Conservation (phyloP, 2,329 filamentous ascomycete genomes). For the Magnaporthales sp. region DNA sequence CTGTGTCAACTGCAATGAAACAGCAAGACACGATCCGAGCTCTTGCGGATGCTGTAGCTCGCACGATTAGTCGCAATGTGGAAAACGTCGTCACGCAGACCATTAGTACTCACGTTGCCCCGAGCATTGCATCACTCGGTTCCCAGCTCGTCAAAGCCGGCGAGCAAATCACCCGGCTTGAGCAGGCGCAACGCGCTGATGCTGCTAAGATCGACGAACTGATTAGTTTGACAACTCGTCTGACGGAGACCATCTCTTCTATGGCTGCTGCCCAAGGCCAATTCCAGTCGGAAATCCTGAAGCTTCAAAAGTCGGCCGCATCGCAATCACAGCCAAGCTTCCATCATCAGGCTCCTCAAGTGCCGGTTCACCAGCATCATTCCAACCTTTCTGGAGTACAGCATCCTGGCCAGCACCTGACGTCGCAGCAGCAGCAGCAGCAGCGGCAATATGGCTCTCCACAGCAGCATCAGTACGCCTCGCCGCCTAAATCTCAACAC, state of each 20-base stretch:
- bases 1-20: slow-evolving; percentile 59
- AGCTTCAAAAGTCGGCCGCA: slow-evolving; percentile 29
- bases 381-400: slow-evolving; percentile 8
- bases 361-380: slow-evolving; percentile 12
- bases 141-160: slow-evolving; percentile 53
- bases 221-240: slow-evolving; percentile 54
- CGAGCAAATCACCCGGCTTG: slow-evolving; percentile 39
- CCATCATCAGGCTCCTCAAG: background rate
- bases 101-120: slow-evolving; percentile 55
- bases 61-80: slow-evolving; percentile 56
- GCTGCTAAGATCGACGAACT: slow-evolving; percentile 64
- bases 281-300: slow-evolving; percentile 57
- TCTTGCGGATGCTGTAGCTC: slow-evolving; percentile 64
- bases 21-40: slow-evolving; percentile 60
- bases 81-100: slow-evolving; percentile 59
- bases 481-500: slow-evolving; percentile 13
- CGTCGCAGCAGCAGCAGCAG: slow-evolving; percentile 7
- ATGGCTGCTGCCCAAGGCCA: slow-evolving; percentile 62
- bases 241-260: slow-evolving; percentile 60
- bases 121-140: slow-evolving; percentile 56
- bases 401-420: slow-evolving; percentile 12
- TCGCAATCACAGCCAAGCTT: slow-evolving; percentile 17
- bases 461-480: slow-evolving; percentile 12
- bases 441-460: slow-evolving; percentile 3
- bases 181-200: slow-evolving; percentile 42